Base-by-base conservation (phyloP, 306 rosid species). In the Fragaria ananassa region DNA sequence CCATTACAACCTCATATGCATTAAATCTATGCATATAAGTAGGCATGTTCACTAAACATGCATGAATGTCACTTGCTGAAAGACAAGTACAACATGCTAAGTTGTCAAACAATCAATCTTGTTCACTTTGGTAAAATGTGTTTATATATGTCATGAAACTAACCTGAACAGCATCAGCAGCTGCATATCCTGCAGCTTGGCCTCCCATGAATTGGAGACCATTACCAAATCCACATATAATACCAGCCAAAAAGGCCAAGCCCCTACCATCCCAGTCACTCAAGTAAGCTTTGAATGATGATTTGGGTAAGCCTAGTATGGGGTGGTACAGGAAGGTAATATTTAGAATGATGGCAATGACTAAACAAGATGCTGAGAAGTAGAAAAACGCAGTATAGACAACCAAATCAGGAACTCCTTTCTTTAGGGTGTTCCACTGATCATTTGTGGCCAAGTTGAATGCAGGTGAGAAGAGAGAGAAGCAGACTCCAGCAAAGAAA, bases 201-300 rank as follows among this genome's bases (percentile, higher is more conserved):
- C 99, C 99, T 19, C 97, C 97, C 99, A 95, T 95, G 70, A 95
- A 95, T 76, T 95, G 92, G 68, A 95, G 95, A 8, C 97, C 99
- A 72, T 95, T 92, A 27, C 99, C 99, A 65, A 87, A 92, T 4
- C 99, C 99, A 69, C 99, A 95, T 73, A 95, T 85, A 11, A 92
- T 11, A 37, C 99, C 97, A 21, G 99, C 99, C 85, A 95, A 81
- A 23, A 95, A 35, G 76, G 99, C 97, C 99, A 93, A 95, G 2
- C 92, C 90, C 82, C 99, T 86, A 11, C 99, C 99, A 61, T 95
- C 62, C 92, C 92, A 90, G 49, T 95, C 97, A n/a, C 67, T 70
- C 76, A 89, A 46, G 75, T 95, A 95, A 64, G 92, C 97, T 77
- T 75, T 87, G 62, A 92, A 67, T 6, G 97, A 84, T 67, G 99